A percentile compares a stretch with the other conserved stretches of the same genome.
These are phyloP conservation scores for Filobasidium wieringae DNA, from an alignment of 768 basidiomycete genomes.

Conservation along the genomic window DNA sequence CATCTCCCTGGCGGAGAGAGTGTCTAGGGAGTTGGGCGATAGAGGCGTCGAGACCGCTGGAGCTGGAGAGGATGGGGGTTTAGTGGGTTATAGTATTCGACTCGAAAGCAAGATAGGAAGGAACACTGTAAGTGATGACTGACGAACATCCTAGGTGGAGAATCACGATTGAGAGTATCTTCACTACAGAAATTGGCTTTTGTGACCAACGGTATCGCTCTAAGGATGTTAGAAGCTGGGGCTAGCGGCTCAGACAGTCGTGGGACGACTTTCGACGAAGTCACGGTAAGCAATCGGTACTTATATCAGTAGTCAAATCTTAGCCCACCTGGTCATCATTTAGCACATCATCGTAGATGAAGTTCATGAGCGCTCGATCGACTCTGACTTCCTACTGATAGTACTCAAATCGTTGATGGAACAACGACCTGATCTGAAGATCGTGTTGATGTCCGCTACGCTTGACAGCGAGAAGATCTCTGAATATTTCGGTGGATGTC, in stretches of 20 bases:
- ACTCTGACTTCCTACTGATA: slow-evolving; percentile 91
- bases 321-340: background rate
- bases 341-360: slow-evolving; percentile 95
- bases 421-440: slow-evolving; percentile 75
- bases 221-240: slow-evolving; percentile 90
- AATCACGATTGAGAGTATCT: background rate
- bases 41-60: slow-evolving; percentile 5
- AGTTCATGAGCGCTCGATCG: slow-evolving; percentile 91
- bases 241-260: slow-evolving; percentile 48
- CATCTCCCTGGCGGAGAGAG: slow-evolving; percentile 87
- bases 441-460: slow-evolving; percentile 94
- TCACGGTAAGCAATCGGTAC: slow-evolving; percentile 53
- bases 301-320: background rate
- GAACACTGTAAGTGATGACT: slow-evolving; percentile 45
- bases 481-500: slow-evolving; percentile 68
- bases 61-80: slow-evolving; percentile 30
- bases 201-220: slow-evolving; percentile 86
- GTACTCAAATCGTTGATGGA: slow-evolving; percentile 72
- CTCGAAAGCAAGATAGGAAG: slow-evolving; percentile 74
- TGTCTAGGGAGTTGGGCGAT: slow-evolving; percentile 86
- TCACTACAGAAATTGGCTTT: slow-evolving; percentile 46
- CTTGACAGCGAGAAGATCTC: slow-evolving; percentile 62
- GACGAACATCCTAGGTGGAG: background rate
- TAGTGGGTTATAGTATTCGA: slow-evolving; percentile 90
- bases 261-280: slow-evolving; percentile 78